These are phyloP conservation scores for Stachybotrys chlorohalonatus DNA, from an alignment of 2,329 filamentous ascomycete genomes.

Conservation along the genomic window DNA sequence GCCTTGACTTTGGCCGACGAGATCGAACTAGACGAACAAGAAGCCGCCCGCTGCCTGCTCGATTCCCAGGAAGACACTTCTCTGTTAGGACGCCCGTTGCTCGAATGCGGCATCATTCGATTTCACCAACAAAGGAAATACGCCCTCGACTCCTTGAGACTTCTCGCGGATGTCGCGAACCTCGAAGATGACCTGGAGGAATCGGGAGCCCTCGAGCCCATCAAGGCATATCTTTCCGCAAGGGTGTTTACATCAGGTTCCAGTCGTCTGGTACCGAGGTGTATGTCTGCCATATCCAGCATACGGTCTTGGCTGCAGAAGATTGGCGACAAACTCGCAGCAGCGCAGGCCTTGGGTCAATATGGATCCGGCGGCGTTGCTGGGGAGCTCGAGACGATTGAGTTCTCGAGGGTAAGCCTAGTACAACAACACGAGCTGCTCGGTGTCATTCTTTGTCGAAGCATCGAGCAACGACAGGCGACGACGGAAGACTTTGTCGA, in stretches of 20 bases:
- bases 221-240: conserved; percentile 24
- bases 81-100: conserved; percentile 60
- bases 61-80: conserved; percentile 62
- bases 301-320: conserved; percentile 70
- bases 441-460: conserved; percentile 67
- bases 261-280: conserved; percentile 62
- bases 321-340: conserved; percentile 67
- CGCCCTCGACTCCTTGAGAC: conserved; percentile 72
- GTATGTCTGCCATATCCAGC: conserved; percentile 64
- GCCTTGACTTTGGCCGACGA: conserved; percentile 77
- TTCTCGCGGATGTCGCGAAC: conserved; percentile 61
- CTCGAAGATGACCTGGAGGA: conserved; percentile 44
- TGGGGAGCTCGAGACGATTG: conserved; percentile 67
- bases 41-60: conserved; percentile 69
- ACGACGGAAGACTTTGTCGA: conserved; percentile 63
- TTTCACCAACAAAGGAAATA: conserved; percentile 83
- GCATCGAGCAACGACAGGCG: conserved; percentile 68
- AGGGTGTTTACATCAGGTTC: conserved; percentile 27
- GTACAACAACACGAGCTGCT: conserved; percentile 85
- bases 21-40: conserved; percentile 80
- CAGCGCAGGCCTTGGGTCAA: conserved; percentile 65
- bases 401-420: conserved; percentile 72
- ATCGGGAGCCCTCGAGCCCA: conserved; percentile 18
- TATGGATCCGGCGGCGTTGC: conserved; percentile 37
- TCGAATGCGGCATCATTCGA: conserved; percentile 73